Evolutionary conservation across 768 basidiomycete species (phyloP).

Genomic region (Boletellus ananas): DNA sequence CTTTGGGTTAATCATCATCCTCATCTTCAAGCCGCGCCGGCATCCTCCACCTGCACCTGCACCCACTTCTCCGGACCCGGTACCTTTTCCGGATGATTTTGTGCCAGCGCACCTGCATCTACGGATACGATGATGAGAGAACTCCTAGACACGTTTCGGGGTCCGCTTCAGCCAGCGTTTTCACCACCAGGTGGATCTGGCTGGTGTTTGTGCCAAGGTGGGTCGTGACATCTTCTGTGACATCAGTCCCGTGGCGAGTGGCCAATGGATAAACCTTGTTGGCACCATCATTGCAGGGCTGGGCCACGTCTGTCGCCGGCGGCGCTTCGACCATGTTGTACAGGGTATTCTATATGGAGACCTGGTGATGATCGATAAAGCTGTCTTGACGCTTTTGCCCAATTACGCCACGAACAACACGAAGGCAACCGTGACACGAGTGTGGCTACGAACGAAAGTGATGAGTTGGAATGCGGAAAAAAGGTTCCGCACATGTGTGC

Average conservation of each 20-base stretch:
- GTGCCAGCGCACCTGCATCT: slow-evolving; percentile 30
- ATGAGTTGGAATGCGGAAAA: slow-evolving; percentile 1
- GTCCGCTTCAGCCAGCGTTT: slow-evolving; percentile 6
- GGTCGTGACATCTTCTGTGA: slow-evolving; percentile 5
- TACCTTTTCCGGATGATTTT: slow-evolving; percentile 24
- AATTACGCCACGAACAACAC: background rate
- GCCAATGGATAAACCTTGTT: slow-evolving; percentile 13
- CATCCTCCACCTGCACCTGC: slow-evolving; percentile 36
- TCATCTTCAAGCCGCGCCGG: slow-evolving; percentile 89
- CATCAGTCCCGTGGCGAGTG: background rate
- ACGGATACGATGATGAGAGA: slow-evolving; percentile 30
- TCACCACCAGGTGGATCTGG: slow-evolving; percentile 2
- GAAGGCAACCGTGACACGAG: background rate
- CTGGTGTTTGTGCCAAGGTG: slow-evolving; percentile 14
- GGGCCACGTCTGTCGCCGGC: slow-evolving; percentile 1
- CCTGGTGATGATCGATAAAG: slow-evolving; percentile 18
- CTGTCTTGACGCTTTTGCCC: slow-evolving; percentile 10
- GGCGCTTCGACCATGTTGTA: slow-evolving; percentile 10
- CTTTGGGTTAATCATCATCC: slow-evolving; percentile 77
- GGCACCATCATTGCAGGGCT: background rate
- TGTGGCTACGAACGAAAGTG: slow-evolving; percentile 1
- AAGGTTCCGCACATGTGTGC: slow-evolving; percentile 5
- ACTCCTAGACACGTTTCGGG: slow-evolving; percentile 12
- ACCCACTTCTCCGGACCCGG: slow-evolving; percentile 25
- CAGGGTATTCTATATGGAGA: slow-evolving; percentile 4